phyloP scores from a whole-genome alignment of 176 grass and related monocot species.

The Cymbopogon citratus region DNA sequence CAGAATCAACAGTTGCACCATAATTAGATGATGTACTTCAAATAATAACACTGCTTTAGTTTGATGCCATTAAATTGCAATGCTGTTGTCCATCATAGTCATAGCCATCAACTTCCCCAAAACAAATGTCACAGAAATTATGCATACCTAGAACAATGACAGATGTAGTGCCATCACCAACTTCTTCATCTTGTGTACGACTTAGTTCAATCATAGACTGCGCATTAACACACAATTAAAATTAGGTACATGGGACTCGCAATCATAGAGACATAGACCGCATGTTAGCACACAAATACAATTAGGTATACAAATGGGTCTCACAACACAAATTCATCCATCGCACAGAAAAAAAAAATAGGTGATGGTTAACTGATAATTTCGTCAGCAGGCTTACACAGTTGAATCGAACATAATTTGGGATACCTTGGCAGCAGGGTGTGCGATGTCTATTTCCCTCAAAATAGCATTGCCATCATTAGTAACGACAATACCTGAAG shows the following conservation, averaged over 20 bases:
- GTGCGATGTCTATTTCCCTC: slow-evolving; percentile 90
- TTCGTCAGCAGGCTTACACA: neutral
- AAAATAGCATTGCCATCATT: slow-evolving; percentile 98
- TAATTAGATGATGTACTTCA: neutral
- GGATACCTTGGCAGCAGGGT: slow-evolving; percentile 92
- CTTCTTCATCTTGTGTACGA: slow-evolving; percentile 98
- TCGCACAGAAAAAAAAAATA: neutral
- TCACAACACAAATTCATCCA: neutral
- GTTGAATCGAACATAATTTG: neutral
- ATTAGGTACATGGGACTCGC: neutral
- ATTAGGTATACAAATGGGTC: neutral
- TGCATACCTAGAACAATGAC: slow-evolving; percentile 91
- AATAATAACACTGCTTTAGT: neutral
- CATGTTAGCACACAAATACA: neutral
- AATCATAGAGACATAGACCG: slow-evolving; percentile 66
- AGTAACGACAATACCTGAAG: slow-evolving; percentile 88
- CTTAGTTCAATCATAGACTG: slow-evolving; percentile 99
- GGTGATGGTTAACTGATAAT: neutral
- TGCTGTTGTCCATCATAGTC: neutral
- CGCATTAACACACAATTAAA: neutral
- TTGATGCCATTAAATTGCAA: neutral
- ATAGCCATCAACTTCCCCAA: neutral
- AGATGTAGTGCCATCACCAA: slow-evolving; percentile 98
- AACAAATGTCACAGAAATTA: neutral
- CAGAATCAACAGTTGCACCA: neutral